Conservation (phyloP, 306 rosid species). For the Vigna nakashimae region DNA sequence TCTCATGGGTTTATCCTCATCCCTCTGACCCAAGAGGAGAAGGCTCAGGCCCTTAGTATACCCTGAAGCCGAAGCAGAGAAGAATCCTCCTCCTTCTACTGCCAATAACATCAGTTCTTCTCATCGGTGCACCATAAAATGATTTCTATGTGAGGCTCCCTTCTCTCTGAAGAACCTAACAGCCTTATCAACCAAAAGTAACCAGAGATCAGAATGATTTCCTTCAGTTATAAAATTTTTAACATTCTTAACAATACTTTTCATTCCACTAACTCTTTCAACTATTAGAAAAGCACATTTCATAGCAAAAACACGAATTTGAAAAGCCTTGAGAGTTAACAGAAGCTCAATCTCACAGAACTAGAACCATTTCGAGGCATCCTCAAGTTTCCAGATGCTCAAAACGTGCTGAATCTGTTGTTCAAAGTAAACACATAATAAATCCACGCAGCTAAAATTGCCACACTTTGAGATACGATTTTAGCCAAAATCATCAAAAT, state of each 20-base stretch:
- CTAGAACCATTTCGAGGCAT: conserved; percentile 22
- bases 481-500: conserved; percentile 15
- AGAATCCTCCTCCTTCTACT: conserved; percentile 98
- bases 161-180: conserved; percentile 58
- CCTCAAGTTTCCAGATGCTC: conserved; percentile 25
- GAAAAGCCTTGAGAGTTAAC: not conserved
- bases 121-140: conserved; percentile 75
- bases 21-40: conserved; percentile 90
- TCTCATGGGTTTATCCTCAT: conserved; percentile 97
- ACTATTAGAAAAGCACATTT: conserved; percentile 27
- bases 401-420: not conserved
- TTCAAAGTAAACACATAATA: not conserved
- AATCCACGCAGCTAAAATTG: not conserved
- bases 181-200: conserved; percentile 48
- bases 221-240: conserved; percentile 18
- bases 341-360: conserved; percentile 32
- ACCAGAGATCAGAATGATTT: conserved; percentile 42
- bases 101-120: conserved; percentile 97
- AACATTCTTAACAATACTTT: conserved; percentile 11
- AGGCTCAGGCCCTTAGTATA: conserved; percentile 97
- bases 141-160: conserved; percentile 47
- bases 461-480: conserved; percentile 5
- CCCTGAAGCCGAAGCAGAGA: conserved; percentile 98
- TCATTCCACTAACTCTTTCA: conserved; percentile 26
- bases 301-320: conserved; percentile 40